A percentile compares a stretch with the other conserved stretches of the same genome.
These are phyloP conservation scores for Apium graveolens DNA, from an alignment of 129 eudicot species.

Conservation along the genomic window DNA sequence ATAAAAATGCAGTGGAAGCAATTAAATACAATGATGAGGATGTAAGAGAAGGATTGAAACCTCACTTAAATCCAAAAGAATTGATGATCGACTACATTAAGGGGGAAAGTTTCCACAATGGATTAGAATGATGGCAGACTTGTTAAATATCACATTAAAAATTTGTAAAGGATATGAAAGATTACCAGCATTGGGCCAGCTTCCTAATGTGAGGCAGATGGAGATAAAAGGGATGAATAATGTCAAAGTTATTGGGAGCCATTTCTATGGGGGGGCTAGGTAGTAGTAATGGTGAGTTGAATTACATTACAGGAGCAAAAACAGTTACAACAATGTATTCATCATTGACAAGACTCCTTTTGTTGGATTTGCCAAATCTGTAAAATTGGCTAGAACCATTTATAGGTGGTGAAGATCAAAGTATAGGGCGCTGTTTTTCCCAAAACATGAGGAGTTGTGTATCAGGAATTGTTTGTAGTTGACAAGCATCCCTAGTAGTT, in stretches of 20 bases:
- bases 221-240: not conserved
- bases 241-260: not conserved
- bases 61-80: not conserved
- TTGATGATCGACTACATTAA: not conserved
- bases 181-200: conserved; percentile 16
- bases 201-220: not conserved
- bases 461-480: not conserved
- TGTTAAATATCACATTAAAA: conserved; percentile 4
- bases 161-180: not conserved
- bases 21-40: conserved; percentile 1
- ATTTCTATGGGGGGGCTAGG: not conserved
- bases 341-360: too few species aligned
- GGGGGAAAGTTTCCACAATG: conserved; percentile 14
- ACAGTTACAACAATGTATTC: not conserved
- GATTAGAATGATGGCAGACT: not conserved
- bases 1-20: not conserved
- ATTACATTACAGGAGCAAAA: not conserved
- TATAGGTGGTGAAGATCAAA: not conserved
- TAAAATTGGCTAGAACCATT: conserved; percentile 14
- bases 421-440: not conserved
- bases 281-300: not conserved
- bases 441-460: conserved; percentile 7
- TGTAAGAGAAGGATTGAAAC: not conserved
- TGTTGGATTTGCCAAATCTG: not conserved
- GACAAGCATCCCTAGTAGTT: too few species aligned